Base-by-base conservation (phyloP, 1,284 basidiomycete genomes). In the Tranzscheliella williamsii region DNA sequence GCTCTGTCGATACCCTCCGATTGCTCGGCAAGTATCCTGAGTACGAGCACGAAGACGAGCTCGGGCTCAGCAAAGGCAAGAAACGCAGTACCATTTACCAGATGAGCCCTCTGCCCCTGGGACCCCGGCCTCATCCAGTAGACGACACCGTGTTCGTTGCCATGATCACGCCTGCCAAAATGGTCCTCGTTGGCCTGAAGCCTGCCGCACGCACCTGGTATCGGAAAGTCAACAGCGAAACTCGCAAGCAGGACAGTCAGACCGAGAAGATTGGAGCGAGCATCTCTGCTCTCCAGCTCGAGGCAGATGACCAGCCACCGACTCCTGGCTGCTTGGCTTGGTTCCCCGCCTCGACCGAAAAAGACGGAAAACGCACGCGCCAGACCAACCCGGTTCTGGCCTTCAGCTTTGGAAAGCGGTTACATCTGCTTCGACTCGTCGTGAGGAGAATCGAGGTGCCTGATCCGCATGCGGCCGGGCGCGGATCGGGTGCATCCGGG, bases 161-260 rank as follows among this genome's bases (percentile, higher is more conserved):
- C 0, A 79, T 99, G 38, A 82, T 98, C 30, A 96, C 94, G 0
- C 86, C 90, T 0, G 83, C 86, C 20, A 98, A 98, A 74, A 80
- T 98, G 13, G 90, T 98, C 4, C 83, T 98, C 29, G 90, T 97
- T 3, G 93, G 91, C 2, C 79, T 99, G 61, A 93, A 91, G 72
- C 95, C 95, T 1, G 84, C 85, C 0, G 89, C 95, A 3, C 86
- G 89, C 69, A 98, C 94, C 0, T 97, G 93, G 91, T 89, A 63
- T 45, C 62, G 73, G 15, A 65, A 67, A 17, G 38, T 67, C 29
- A 48, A 45, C 26, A 37, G 31, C 15, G 16, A 23, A 16, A 43
- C 18, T 12, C 9, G 17, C 8, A 18, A 8, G 32, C 12, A 18
- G 18, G 17, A 34, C 17, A n/a, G n/a, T n/a, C 26, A 24, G 1